Percentiles rank a stretch among this genome's conserved stretches.
Evolutionary conservation across 495 filamentous ascomycete species (phyloP).

Genomic region (Penicillium soppii): DNA sequence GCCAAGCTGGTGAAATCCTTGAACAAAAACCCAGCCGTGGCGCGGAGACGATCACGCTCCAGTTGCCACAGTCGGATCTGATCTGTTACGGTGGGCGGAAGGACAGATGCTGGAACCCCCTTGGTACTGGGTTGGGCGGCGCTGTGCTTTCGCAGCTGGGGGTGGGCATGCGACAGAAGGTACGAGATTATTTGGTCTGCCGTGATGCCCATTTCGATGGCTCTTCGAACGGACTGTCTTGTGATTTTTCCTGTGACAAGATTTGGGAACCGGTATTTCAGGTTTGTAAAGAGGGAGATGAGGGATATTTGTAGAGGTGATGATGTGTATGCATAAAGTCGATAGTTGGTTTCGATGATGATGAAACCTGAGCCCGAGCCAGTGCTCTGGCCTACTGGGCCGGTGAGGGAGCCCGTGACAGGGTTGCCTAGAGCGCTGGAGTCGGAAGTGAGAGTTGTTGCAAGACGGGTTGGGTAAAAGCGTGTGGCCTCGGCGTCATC

Average conservation of each 20-base stretch:
- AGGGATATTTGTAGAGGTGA: constrained; percentile 92
- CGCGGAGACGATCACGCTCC: constrained; percentile 87
- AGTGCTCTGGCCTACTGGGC: constrained; percentile 33
- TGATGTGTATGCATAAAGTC: constrained; percentile 92
- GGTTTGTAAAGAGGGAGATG: constrained; percentile 81
- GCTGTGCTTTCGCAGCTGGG: constrained; percentile 75
- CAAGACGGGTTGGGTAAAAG: constrained; percentile 93
- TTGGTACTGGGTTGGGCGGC: constrained; percentile 39
- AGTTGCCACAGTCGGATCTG: constrained; percentile 98
- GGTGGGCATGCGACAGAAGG: constrained; percentile 84
- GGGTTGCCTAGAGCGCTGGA: constrained; percentile 55
- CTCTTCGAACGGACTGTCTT: constrained; percentile 77
- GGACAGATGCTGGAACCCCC: constrained; percentile 52
- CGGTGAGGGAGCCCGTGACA: constrained; percentile 34
- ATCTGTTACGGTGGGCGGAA: constrained; percentile 95
- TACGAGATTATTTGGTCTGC: constrained; percentile 91
- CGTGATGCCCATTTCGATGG: constrained; percentile 88
- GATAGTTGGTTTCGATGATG: constrained; percentile 98
- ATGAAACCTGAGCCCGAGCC: constrained; percentile 73
- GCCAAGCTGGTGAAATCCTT: constrained; percentile 74
- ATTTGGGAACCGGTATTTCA: constrained; percentile 86
- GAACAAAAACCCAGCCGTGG: constrained; percentile 81
- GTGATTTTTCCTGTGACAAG: constrained; percentile 88
- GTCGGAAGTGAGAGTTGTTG: constrained; percentile 90
- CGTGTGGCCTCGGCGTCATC: constrained; percentile 54